Evolutionary conservation across 345 rosid genomes (phyloP).

Genomic region (Passiflora organensis): DNA sequence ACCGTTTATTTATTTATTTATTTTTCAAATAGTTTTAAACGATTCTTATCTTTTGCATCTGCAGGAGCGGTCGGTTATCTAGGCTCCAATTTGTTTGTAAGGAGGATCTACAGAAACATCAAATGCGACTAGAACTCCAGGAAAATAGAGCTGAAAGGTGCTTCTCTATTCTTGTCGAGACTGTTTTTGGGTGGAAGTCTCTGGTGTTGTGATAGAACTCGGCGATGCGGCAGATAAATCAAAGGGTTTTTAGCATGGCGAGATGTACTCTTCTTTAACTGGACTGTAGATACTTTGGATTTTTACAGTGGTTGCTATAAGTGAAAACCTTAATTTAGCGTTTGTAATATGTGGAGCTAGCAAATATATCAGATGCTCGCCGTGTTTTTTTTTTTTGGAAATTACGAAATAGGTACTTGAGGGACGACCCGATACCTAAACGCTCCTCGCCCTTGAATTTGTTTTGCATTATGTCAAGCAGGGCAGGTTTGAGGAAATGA

Average conservation of each 20-base stretch:
- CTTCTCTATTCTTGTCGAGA: slow-evolving; percentile 27
- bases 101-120: slow-evolving; percentile 97
- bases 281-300: slow-evolving; percentile 24
- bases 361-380: slow-evolving; percentile 17
- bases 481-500: slow-evolving; percentile 19
- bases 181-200: slow-evolving; percentile 29
- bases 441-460: background rate
- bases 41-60: background rate
- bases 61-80: slow-evolving; percentile 91
- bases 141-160: slow-evolving; percentile 13
- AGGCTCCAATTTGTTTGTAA: slow-evolving; percentile 89
- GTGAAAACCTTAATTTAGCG: slow-evolving; percentile 41
- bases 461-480: slow-evolving; percentile 13
- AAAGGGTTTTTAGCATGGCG: slow-evolving; percentile 23
- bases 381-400: slow-evolving; percentile 3
- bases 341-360: slow-evolving; percentile 34
- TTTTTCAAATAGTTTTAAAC: background rate
- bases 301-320: slow-evolving; percentile 38
- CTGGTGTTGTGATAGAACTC: slow-evolving; percentile 13
- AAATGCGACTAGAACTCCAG: slow-evolving; percentile 62
- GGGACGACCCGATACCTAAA: no score
- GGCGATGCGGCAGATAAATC: slow-evolving; percentile 16
- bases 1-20: no score
- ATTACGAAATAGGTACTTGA: slow-evolving; percentile 4
- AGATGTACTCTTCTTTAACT: slow-evolving; percentile 26